Conservation (phyloP, 768 basidiomycete genomes). For the Suillus alpinus region DNA sequence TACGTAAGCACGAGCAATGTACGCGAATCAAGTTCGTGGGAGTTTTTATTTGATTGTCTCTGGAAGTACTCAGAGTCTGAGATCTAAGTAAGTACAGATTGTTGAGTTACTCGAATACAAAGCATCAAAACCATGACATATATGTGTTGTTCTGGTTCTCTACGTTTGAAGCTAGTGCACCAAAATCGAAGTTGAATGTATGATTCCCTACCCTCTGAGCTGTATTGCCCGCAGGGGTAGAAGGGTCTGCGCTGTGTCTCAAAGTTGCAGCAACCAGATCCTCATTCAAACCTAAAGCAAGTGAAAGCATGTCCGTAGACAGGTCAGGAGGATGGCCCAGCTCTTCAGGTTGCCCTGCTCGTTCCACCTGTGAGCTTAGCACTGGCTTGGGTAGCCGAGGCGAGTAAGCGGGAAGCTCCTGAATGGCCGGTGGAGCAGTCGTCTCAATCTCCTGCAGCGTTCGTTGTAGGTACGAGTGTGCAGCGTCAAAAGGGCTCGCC, state of each 20-base stretch:
- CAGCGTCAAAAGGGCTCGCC: slow-evolving; percentile 17
- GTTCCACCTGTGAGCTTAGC: slow-evolving; percentile 12
- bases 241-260: slow-evolving; percentile 17
- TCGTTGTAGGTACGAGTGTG: slow-evolving; percentile 22
- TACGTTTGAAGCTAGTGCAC: slow-evolving; percentile 51
- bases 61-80: not conserved
- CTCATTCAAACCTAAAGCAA: slow-evolving; percentile 29
- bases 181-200: slow-evolving; percentile 61
- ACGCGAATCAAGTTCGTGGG: not conserved
- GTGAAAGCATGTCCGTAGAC: slow-evolving; percentile 31
- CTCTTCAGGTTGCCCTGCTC: slow-evolving; percentile 18
- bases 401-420: slow-evolving; percentile 23
- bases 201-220: slow-evolving; percentile 47
- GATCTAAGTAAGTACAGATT: not conserved
- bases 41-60: not conserved
- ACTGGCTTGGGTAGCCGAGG: slow-evolving; percentile 14
- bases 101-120: not conserved
- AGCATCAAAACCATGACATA: slow-evolving; percentile 63
- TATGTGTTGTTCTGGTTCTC: slow-evolving; percentile 56
- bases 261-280: slow-evolving; percentile 18
- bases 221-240: slow-evolving; percentile 19
- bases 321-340: slow-evolving; percentile 21
- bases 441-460: slow-evolving; percentile 25
- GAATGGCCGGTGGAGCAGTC: slow-evolving; percentile 16
- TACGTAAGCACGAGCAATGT: slow-evolving; percentile 20